Percentiles rank a stretch among this genome's conserved stretches.
phyloP scores from a whole-genome alignment of 2,329 filamentous ascomycete species.

The Penicillium sp. region DNA sequence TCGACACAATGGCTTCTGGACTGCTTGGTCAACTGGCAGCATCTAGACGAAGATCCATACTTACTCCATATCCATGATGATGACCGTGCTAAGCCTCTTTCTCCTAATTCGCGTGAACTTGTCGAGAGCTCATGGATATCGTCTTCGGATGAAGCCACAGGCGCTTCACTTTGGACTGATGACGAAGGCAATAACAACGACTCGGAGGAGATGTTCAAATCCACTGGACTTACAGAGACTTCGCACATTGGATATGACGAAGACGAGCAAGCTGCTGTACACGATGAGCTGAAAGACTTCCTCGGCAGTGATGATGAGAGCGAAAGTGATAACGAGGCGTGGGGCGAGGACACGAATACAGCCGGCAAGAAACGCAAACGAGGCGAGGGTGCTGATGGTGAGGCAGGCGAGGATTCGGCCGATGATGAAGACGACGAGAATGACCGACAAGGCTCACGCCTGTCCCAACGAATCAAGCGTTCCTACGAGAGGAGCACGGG shows the following conservation, averaged over 20 bases:
- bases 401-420: constrained; percentile 24
- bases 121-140: constrained; percentile 51
- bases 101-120: constrained; percentile 47
- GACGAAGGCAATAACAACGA: constrained; percentile 38
- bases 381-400: constrained; percentile 29
- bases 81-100: constrained; percentile 57
- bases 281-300: constrained; percentile 78
- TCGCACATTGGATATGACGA: constrained; percentile 61
- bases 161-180: constrained; percentile 48
- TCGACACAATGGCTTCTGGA: constrained; percentile 87
- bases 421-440: constrained; percentile 38
- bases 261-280: constrained; percentile 66
- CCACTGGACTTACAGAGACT: constrained; percentile 54
- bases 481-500: constrained; percentile 46
- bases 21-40: constrained; percentile 81
- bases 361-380: constrained; percentile 45
- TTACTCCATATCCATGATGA: constrained; percentile 75
- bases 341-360: constrained; percentile 24
- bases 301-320: constrained; percentile 57
- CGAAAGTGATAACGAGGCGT: constrained; percentile 54
- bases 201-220: constrained; percentile 54
- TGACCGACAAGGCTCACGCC: constrained; percentile 44
- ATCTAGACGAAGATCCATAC: constrained; percentile 77
- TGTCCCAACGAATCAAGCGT: constrained; percentile 47
- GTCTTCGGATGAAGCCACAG: constrained; percentile 54